A percentile compares a stretch with the other conserved stretches of the same genome.
phyloP scores from a whole-genome alignment of 2,329 filamentous ascomycete species.

The Fusarium sublunatum region DNA sequence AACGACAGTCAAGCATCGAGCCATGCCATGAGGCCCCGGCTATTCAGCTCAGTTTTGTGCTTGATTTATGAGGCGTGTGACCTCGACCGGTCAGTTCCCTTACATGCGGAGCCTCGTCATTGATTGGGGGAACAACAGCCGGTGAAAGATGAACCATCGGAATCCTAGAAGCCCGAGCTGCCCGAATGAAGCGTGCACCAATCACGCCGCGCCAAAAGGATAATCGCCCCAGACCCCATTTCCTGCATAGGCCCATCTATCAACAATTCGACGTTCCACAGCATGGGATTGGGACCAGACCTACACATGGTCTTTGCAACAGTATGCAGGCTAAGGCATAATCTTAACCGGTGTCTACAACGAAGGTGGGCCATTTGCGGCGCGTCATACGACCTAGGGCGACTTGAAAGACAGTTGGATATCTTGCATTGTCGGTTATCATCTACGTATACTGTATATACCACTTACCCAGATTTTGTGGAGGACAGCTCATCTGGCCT shows the following conservation, averaged over 20 bases:
- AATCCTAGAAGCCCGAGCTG: conserved; percentile 33
- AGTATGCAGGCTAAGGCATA: conserved; percentile 2
- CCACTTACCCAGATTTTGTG: conserved; percentile 4
- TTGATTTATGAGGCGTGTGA: conserved; percentile 33
- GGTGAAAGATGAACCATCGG: conserved; percentile 37
- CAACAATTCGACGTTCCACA: conserved; percentile 25
- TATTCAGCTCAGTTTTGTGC: conserved; percentile 25
- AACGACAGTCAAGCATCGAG: conserved; percentile 54
- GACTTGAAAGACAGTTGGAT: conserved; percentile 3
- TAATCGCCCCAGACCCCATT: conserved; percentile 21
- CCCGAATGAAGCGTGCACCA: conserved; percentile 34
- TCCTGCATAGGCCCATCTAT: conserved; percentile 13
- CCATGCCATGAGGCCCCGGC: conserved; percentile 42
- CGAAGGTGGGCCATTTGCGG: conserved; percentile 2
- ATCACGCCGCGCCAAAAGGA: conserved; percentile 30
- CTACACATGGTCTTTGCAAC: conserved; percentile 10
- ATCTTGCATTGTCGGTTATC: conserved; percentile 10
- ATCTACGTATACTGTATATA: conserved; percentile 12
- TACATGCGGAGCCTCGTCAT: conserved; percentile 28
- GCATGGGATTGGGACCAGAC: conserved; percentile 18
- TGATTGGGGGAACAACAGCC: conserved; percentile 41
- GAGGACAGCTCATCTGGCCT: conserved; percentile 21
- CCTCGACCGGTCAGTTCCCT: conserved; percentile 43
- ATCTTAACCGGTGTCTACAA: conserved; percentile 2
- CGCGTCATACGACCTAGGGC: conserved; percentile 9